phyloP scores from a whole-genome alignment of 768 basidiomycete species.

The Podaxis carcinomalis region DNA sequence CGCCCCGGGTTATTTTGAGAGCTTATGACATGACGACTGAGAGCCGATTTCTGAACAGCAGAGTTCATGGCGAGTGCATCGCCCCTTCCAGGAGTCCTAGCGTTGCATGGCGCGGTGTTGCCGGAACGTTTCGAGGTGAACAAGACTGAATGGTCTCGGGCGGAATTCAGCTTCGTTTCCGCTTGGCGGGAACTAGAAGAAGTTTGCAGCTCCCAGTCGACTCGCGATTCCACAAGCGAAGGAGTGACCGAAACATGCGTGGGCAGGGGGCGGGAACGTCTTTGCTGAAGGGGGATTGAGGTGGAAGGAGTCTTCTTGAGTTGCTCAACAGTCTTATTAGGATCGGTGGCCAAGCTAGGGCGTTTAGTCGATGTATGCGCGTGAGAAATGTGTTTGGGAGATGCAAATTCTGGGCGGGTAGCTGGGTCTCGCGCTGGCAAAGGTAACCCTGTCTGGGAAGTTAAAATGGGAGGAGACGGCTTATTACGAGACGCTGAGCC shows the following conservation, averaged over 20 bases:
- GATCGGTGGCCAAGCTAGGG: not conserved
- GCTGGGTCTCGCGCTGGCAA: too few species aligned
- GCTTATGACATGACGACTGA: not conserved
- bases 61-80: not conserved
- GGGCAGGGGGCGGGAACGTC: not conserved
- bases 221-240: too few species aligned
- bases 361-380: not conserved
- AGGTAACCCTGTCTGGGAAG: too few species aligned
- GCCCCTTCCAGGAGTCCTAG: not conserved
- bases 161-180: not conserved
- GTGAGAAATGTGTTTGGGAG: not conserved
- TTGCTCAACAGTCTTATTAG: not conserved
- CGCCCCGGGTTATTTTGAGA: not conserved
- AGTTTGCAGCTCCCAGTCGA: not conserved
- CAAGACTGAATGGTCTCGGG: not conserved
- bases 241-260: too few species aligned
- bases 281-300: too few species aligned
- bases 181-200: not conserved
- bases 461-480: not conserved
- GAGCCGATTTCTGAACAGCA: not conserved
- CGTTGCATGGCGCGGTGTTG: not conserved
- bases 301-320: not conserved
- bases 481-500: not conserved
- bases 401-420: not conserved
- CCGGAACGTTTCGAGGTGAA: not conserved